A percentile compares a stretch with the other conserved stretches of the same genome.
Evolutionary conservation across 495 filamentous ascomycete genomes (phyloP).

Genomic region (Aspergillus mulundensis): DNA sequence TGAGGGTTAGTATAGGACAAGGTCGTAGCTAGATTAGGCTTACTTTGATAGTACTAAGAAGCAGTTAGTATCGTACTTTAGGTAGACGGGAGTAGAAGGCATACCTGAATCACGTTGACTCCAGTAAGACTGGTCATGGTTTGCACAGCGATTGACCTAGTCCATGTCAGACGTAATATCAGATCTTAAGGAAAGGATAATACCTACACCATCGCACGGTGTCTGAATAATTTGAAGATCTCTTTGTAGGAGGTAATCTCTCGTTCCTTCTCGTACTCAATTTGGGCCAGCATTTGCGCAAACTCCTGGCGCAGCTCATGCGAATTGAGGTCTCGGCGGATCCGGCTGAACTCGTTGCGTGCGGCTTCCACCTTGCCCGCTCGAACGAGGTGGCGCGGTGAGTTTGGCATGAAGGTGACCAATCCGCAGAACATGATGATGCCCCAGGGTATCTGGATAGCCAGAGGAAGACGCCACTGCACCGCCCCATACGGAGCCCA

Average conservation of each 20-base stretch:
- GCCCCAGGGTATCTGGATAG: constrained; percentile 57
- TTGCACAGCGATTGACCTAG: constrained; percentile 54
- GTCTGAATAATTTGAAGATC: constrained; percentile 49
- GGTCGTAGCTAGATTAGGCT: constrained; percentile 1
- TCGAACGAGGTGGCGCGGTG: constrained; percentile 53
- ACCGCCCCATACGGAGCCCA: constrained; percentile 50
- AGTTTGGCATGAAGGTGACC: constrained; percentile 56
- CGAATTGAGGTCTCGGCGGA: constrained; percentile 44
- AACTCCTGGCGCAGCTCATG: constrained; percentile 53
- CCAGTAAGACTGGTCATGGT: constrained; percentile 57
- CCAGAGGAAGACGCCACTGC: constrained; percentile 56
- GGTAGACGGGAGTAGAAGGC: not conserved
- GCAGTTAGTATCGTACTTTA: not conserved
- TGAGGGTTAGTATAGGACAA: not conserved
- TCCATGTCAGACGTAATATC: not conserved
- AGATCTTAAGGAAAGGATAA: not conserved
- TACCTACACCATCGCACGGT: constrained; percentile 46
- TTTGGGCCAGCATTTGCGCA: constrained; percentile 51
- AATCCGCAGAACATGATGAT: constrained; percentile 54
- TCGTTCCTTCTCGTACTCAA: constrained; percentile 57
- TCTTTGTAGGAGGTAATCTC: constrained; percentile 51
- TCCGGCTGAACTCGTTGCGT: constrained; percentile 44
- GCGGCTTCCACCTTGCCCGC: constrained; percentile 50
- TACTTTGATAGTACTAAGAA: constrained; percentile 51
- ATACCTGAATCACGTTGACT: constrained; percentile 52